A percentile compares a stretch with the other conserved stretches of the same genome.
These are phyloP conservation scores for Suillus fuscotomentosus DNA, from an alignment of 768 basidiomycete species.

Conservation along the genomic window DNA sequence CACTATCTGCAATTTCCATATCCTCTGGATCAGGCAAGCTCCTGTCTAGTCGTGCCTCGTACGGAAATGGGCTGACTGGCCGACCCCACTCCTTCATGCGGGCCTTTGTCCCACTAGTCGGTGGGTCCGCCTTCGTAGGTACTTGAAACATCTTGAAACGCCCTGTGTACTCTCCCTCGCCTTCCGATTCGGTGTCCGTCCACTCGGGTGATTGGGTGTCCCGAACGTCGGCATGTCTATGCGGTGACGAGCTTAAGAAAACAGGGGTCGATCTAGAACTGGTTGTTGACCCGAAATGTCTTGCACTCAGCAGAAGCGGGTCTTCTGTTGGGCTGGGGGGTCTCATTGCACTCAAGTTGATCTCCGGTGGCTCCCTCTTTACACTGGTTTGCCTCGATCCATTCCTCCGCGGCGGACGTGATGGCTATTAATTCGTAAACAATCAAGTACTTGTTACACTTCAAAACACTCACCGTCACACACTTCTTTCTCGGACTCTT, in stretches of 20 bases:
- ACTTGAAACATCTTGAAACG: constrained; percentile 54
- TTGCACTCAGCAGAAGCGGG: constrained; percentile 58
- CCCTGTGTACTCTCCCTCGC: constrained; percentile 65
- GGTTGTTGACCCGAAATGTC: constrained; percentile 29
- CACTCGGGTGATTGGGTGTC: constrained; percentile 16
- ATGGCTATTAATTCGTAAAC: constrained; percentile 20
- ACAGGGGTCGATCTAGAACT: constrained; percentile 37
- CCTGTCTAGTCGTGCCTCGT: constrained; percentile 29
- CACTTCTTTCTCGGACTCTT: constrained; percentile 1
- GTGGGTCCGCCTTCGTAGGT: constrained; percentile 65
- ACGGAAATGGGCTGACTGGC: constrained; percentile 68
- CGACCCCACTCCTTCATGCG: constrained; percentile 64
- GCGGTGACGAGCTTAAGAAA: constrained; percentile 32
- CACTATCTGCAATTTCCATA: constrained; percentile 2
- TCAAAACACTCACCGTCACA: background rate
- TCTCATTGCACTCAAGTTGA: constrained; percentile 61
- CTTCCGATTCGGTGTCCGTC: constrained; percentile 26
- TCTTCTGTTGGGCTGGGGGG: constrained; percentile 78
- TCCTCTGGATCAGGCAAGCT: constrained; percentile 16
- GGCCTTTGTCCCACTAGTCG: constrained; percentile 50
- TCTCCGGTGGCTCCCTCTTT: constrained; percentile 67
- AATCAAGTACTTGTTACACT: background rate
- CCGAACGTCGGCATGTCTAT: constrained; percentile 13
- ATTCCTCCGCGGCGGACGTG: constrained; percentile 13
- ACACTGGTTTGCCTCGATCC: constrained; percentile 19